Base-by-base conservation (phyloP, 208 protist species). In the Sergeia podlipaevii region DNA sequence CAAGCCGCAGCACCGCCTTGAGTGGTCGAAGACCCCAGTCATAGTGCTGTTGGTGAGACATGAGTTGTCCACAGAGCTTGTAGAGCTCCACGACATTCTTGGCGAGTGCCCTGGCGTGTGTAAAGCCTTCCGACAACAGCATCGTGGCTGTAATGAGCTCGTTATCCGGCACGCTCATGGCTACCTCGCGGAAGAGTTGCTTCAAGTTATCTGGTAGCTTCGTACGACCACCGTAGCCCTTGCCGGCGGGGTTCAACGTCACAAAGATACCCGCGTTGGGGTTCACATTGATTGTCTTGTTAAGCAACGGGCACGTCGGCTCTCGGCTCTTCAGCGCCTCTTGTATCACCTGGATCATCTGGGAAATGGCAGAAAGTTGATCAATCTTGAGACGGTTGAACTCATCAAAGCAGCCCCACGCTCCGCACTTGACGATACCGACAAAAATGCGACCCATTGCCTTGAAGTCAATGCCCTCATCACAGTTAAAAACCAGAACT, bases 121-220 rank as follows among this genome's bases (percentile, higher is more conserved):
- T 86, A 70, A 96, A 97, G 20, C 95, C 95, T 42, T 93, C 82
- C 18, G 91, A 91, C 30, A 91, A 73, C 27, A 98, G 74, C 84
- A 96, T 93, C 0, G 91, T 93, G 11, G 75, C 80, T 34, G 98
- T 98, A 68, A 99, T 99, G 15, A 98, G 86, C 66, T 94, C 80
- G 52, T 89, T 85, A 75, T 99, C 96, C 11, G 98, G 98, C 26
- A 97, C 92, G 74, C 97, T 99, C 97, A 99, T 99, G 26, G 96
- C 92, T 17, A 99, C 95, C 67, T 96, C 91, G 61, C 98, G 84
- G 75, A 99, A 99, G 21, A 98, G 79, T 58, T 97, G 95, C 69
- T 99, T 99, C 11, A 99, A 70, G 80, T 99, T 99, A 68, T 99
- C 98, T 11, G 97, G 98, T 29, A 99, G 85, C 74, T 98, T 96